A percentile compares a stretch with the other conserved stretches of the same genome.
Evolutionary conservation across 768 basidiomycete genomes (phyloP).

Genomic region (Collybia sp.): DNA sequence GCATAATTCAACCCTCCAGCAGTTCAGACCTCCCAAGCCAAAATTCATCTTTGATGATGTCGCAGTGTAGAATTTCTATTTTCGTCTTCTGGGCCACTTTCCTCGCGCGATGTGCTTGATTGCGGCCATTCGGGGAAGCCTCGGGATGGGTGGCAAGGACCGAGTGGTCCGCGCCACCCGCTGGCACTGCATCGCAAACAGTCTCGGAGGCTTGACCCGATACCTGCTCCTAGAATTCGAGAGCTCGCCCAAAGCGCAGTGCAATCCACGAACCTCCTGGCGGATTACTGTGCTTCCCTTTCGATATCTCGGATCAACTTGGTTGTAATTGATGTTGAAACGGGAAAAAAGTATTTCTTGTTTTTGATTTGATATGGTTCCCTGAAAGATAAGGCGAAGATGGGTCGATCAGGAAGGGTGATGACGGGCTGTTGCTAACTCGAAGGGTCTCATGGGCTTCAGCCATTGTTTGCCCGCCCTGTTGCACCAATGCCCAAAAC

Average conservation of each 20-base stretch:
- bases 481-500: slow-evolving; percentile 91
- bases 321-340: slow-evolving; percentile 88
- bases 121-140: slow-evolving; percentile 4
- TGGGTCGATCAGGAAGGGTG: neutral
- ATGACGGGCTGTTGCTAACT: slow-evolving; percentile 34
- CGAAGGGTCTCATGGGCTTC: slow-evolving; percentile 80
- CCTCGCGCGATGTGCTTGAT: slow-evolving; percentile 19
- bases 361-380: slow-evolving; percentile 85
- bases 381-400: slow-evolving; percentile 38
- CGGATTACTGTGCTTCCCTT: slow-evolving; percentile 86
- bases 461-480: slow-evolving; percentile 71
- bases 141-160: neutral
- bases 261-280: slow-evolving; percentile 37
- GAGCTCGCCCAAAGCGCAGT: neutral
- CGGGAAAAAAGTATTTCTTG: slow-evolving; percentile 84
- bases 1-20: slow-evolving; percentile 30
- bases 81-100: slow-evolving; percentile 31
- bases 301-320: slow-evolving; percentile 61
- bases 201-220: neutral
- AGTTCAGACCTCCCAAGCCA: slow-evolving; percentile 64
- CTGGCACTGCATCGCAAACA: neutral
- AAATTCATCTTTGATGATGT: slow-evolving; percentile 79
- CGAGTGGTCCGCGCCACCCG: neutral
- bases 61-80: slow-evolving; percentile 69
- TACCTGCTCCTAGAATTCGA: neutral